Evolutionary conservation across 2,329 filamentous ascomycete genomes (phyloP).

Genomic region (Allantophomopsis cytisporea): DNA sequence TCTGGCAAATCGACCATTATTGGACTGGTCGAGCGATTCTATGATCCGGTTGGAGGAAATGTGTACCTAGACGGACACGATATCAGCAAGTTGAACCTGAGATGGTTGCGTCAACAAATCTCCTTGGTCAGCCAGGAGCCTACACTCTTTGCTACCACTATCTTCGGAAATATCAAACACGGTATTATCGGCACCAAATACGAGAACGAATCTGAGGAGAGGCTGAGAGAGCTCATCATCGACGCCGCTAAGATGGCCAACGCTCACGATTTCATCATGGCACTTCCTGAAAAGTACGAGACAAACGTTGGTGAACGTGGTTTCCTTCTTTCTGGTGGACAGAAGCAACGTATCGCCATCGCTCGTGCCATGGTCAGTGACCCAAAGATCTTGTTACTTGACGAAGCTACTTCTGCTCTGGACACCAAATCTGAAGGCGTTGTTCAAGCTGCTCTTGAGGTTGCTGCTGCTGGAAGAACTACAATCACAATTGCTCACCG

Average conservation of each 20-base stretch:
- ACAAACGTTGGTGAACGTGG: conserved; percentile 94
- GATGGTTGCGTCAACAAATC: conserved; percentile 86
- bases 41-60: conserved; percentile 70
- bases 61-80: conserved; percentile 76
- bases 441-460: conserved; percentile 85
- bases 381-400: conserved; percentile 81
- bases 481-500: conserved; percentile 95
- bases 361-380: conserved; percentile 82
- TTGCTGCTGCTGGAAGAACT: conserved; percentile 72
- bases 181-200: conserved; percentile 76
- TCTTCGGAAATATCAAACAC: conserved; percentile 80
- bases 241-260: conserved; percentile 84
- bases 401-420: conserved; percentile 87
- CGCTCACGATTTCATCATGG: conserved; percentile 79
- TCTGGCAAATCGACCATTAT: conserved; percentile 93
- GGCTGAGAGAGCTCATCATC: conserved; percentile 56
- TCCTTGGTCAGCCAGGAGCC: conserved; percentile 90
- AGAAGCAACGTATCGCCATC: conserved; percentile 95
- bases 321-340: conserved; percentile 83
- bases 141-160: conserved; percentile 77
- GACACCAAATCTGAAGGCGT: conserved; percentile 93
- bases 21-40: conserved; percentile 86
- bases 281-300: conserved; percentile 77
- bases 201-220: conserved; percentile 54
- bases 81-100: conserved; percentile 68